Evolutionary conservation across 345 rosid genomes (phyloP).

Genomic region (Limnanthes douglasii): DNA sequence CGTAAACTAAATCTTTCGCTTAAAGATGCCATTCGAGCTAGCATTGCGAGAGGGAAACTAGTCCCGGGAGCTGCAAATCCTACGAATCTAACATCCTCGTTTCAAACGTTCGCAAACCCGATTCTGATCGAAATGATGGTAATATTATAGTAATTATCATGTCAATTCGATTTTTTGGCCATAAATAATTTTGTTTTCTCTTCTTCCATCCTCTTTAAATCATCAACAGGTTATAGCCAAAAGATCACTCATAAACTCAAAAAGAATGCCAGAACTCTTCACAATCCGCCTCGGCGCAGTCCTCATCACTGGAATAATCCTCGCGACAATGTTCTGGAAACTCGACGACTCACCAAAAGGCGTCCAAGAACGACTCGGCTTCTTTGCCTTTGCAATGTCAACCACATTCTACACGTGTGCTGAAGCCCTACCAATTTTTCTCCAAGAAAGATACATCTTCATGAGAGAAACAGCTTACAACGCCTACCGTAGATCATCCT

Average conservation of each 20-base stretch:
- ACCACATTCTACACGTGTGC: slow-evolving; percentile 94
- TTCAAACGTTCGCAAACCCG: slow-evolving; percentile 74
- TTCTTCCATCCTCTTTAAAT: too few relatives aligned
- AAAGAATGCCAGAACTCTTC: slow-evolving; percentile 69
- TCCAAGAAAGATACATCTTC: slow-evolving; percentile 88
- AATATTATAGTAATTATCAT: too few relatives aligned
- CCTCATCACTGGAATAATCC: slow-evolving; percentile 63
- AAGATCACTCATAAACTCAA: slow-evolving; percentile 52
- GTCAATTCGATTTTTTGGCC: too few relatives aligned
- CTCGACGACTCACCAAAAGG: slow-evolving; percentile 83
- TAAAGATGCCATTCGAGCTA: slow-evolving; percentile 64
- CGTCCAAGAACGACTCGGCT: slow-evolving; percentile 69
- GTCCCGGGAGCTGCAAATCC: slow-evolving; percentile 49
- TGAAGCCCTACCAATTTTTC: slow-evolving; percentile 82
- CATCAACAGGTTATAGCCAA: slow-evolving; percentile 64
- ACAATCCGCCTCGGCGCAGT: slow-evolving; percentile 73
- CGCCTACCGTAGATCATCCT: slow-evolving; percentile 81
- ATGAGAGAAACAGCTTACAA: slow-evolving; percentile 94
- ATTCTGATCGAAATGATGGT: slow-evolving; percentile 64
- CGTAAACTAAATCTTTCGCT: slow-evolving; percentile 25
- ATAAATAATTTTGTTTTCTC: too few relatives aligned
- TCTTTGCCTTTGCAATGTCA: slow-evolving; percentile 92
- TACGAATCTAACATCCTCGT: slow-evolving; percentile 24
- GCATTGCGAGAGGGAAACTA: slow-evolving; percentile 68
- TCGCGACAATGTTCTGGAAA: slow-evolving; percentile 71